These are phyloP conservation scores for Trametes coccinea DNA, from an alignment of 768 basidiomycete species.

Conservation along the genomic window DNA sequence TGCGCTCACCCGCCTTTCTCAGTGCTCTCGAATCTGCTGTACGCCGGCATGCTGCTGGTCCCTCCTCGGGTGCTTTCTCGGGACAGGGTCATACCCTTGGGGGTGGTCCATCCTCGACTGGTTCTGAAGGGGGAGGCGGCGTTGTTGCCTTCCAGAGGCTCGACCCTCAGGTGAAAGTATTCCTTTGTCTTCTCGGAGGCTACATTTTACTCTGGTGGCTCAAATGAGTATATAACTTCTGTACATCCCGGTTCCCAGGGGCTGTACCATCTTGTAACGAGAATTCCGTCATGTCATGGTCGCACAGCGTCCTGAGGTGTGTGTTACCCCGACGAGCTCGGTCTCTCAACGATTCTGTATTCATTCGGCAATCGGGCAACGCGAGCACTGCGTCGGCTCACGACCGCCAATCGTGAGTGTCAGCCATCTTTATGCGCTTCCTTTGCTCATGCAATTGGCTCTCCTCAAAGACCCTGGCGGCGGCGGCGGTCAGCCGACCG, in stretches of 20 bases:
- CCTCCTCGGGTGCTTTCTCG: slow-evolving; percentile 51
- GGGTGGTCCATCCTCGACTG: slow-evolving; percentile 39
- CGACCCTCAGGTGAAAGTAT: slow-evolving; percentile 66
- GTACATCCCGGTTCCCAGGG: too few relatives aligned
- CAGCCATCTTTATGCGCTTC: too few relatives aligned
- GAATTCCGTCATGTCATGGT: too few relatives aligned
- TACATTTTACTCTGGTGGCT: slow-evolving; percentile 59
- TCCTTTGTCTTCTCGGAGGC: slow-evolving; percentile 61
- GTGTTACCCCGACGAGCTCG: too few relatives aligned
- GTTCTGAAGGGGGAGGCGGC: slow-evolving; percentile 38
- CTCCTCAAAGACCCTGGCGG: too few relatives aligned
- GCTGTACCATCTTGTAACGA: neutral
- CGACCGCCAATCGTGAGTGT: too few relatives aligned
- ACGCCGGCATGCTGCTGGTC: slow-evolving; percentile 49
- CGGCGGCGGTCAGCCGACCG: too few relatives aligned
- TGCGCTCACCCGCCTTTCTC: neutral
- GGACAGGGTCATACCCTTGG: slow-evolving; percentile 78
- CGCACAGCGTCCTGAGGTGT: too few relatives aligned
- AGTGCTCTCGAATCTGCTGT: slow-evolving; percentile 67
- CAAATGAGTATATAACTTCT: slow-evolving; percentile 13
- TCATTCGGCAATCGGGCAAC: too few relatives aligned
- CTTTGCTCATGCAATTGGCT: too few relatives aligned
- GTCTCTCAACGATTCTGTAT: too few relatives aligned
- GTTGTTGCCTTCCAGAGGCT: slow-evolving; percentile 47
- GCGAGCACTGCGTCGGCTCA: too few relatives aligned